phyloP scores from a whole-genome alignment of 306 rosid species.

The Heteromeles arbutifolia region DNA sequence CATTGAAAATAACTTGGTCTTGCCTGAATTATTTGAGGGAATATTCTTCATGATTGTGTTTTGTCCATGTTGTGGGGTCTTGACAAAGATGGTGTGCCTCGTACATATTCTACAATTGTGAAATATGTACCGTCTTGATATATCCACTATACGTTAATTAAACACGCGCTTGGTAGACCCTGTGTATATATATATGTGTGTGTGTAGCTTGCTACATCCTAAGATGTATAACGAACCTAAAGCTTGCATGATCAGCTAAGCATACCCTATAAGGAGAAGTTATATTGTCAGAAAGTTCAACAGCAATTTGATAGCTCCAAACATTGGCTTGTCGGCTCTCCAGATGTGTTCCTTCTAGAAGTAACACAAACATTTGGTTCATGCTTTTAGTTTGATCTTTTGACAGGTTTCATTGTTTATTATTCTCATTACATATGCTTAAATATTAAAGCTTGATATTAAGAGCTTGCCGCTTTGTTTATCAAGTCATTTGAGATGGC shows the following conservation, averaged over 20 bases:
- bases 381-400: not conserved
- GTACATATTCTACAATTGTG: slow-evolving; percentile 21
- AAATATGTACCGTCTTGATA: slow-evolving; percentile 14
- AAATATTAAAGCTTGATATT: not conserved
- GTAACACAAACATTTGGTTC: not conserved
- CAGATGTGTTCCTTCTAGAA: not conserved
- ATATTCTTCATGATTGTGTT: slow-evolving; percentile 34
- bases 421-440: not conserved
- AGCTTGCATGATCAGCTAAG: not conserved
- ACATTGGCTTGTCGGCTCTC: not conserved
- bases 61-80: slow-evolving; percentile 37
- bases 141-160: not conserved
- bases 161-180: not conserved
- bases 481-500: not conserved
- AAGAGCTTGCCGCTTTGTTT: not conserved
- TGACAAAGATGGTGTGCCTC: slow-evolving; percentile 25
- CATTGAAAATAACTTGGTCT: slow-evolving; percentile 10
- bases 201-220: not conserved
- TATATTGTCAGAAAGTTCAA: not conserved
- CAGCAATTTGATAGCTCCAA: not conserved
- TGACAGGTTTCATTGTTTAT: not conserved
- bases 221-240: not conserved
- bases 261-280: not conserved
- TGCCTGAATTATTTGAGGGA: slow-evolving; percentile 24
- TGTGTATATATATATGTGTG: too few relatives aligned